Evolutionary conservation across 306 rosid species (phyloP).

Genomic region (Cicer pinnatifidum): DNA sequence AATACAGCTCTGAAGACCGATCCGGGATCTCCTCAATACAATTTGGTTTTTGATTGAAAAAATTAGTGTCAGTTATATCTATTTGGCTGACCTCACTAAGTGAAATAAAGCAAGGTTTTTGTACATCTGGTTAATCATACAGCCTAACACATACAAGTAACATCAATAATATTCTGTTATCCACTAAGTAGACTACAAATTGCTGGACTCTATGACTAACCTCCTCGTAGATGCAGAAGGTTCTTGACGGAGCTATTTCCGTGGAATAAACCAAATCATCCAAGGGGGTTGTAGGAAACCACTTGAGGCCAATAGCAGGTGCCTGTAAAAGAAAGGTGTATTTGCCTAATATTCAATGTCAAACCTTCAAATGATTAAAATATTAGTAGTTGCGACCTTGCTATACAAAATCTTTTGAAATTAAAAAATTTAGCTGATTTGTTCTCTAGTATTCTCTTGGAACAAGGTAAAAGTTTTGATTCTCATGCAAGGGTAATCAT

Average conservation of each 20-base stretch:
- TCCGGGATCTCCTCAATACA: neutral
- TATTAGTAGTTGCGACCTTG: conserved; percentile 30
- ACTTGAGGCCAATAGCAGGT: conserved; percentile 73
- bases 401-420: conserved; percentile 28
- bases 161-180: conserved; percentile 10
- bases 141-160: neutral
- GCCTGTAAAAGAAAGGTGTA: conserved; percentile 56
- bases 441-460: conserved; percentile 24
- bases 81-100: neutral
- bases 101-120: conserved; percentile 1
- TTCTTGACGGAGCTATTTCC: conserved; percentile 82
- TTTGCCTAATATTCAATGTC: conserved; percentile 24
- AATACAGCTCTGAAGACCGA: neutral
- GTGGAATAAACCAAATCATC: conserved; percentile 56
- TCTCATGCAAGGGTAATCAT: conserved; percentile 13
- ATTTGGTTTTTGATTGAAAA: neutral
- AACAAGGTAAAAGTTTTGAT: conserved; percentile 25
- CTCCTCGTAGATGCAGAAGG: conserved; percentile 90
- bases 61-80: conserved; percentile 1
- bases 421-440: neutral
- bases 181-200: conserved; percentile 39
- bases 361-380: conserved; percentile 17
- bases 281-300: conserved; percentile 69
- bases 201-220: conserved; percentile 48
- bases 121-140: conserved; percentile 9